phyloP scores from a whole-genome alignment of 345 rosid genomes.

The Salix suchowensis region DNA sequence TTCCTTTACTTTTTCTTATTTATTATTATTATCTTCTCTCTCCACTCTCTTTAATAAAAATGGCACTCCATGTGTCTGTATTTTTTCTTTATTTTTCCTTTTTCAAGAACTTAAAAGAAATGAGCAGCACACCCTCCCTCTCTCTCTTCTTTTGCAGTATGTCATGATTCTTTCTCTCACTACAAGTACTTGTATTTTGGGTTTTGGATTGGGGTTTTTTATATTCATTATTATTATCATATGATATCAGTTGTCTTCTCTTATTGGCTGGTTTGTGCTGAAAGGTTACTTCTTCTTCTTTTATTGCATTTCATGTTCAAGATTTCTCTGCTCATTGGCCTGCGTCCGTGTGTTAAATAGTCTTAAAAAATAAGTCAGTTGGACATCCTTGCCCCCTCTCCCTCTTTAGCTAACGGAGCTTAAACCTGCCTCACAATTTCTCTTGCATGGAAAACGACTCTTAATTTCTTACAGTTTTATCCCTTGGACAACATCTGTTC shows the following conservation, averaged over 20 bases:
- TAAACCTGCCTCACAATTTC: too few relatives aligned
- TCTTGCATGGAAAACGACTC: too few relatives aligned
- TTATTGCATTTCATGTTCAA: neutral
- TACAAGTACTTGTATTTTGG: constrained; percentile 3
- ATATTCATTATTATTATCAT: neutral
- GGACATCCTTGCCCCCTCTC: too few relatives aligned
- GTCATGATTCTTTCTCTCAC: neutral
- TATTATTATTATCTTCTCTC: neutral
- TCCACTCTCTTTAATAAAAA: neutral
- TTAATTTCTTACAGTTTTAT: too few relatives aligned
- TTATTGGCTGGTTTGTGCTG: neutral
- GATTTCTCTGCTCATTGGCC: constrained; percentile 7
- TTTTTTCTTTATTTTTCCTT: neutral
- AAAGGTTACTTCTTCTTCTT: neutral
- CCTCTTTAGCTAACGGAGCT: too few relatives aligned
- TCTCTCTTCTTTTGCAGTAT: neutral
- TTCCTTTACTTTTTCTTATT: neutral
- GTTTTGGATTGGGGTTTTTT: constrained; percentile 11
- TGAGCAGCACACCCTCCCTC: neutral
- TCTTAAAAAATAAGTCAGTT: too few relatives aligned
- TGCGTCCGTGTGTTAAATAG: neutral
- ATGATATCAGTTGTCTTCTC: neutral
- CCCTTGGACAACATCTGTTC: too few relatives aligned
- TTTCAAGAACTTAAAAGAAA: constrained; percentile 3
- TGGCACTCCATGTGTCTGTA: neutral